A percentile compares a stretch with the other conserved stretches of the same genome.
Evolutionary conservation across 2,329 filamentous ascomycete species (phyloP).

Genomic region (Nigrograna mackinnonii): DNA sequence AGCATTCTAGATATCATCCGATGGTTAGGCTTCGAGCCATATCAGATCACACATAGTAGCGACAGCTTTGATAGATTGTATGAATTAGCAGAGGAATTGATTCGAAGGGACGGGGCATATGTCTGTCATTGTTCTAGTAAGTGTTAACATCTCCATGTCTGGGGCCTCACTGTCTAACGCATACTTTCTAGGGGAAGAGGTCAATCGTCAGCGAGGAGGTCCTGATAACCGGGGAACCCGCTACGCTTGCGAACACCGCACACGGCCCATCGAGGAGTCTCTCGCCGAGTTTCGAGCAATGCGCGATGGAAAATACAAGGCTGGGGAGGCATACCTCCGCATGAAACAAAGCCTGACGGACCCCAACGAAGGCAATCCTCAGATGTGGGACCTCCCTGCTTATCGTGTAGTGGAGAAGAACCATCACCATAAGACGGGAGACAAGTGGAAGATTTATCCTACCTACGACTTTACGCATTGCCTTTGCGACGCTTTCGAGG

Average conservation of each 20-base stretch:
- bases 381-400: conserved; percentile 95
- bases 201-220: conserved; percentile 85
- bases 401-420: conserved; percentile 79
- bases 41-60: conserved; percentile 80
- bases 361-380: conserved; percentile 76
- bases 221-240: conserved; percentile 69
- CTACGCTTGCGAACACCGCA: conserved; percentile 80
- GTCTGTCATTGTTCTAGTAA: conserved; percentile 81
- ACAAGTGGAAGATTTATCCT: conserved; percentile 90
- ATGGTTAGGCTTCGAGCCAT: conserved; percentile 86
- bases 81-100: conserved; percentile 83
- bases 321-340: conserved; percentile 79
- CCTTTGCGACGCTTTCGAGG: conserved; percentile 89
- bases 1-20: conserved; percentile 86
- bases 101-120: conserved; percentile 70
- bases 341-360: conserved; percentile 82
- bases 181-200: conserved; percentile 66
- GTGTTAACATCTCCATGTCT: too few relatives aligned
- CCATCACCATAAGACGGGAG: conserved; percentile 77
- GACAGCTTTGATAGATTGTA: conserved; percentile 91
- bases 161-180: too few relatives aligned
- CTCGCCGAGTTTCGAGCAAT: conserved; percentile 84
- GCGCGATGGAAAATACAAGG: conserved; percentile 88
- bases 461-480: conserved; percentile 94
- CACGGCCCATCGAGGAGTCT: conserved; percentile 74